Base-by-base conservation (phyloP, 1,284 basidiomycete genomes). In the Apiotrichum sp. region DNA sequence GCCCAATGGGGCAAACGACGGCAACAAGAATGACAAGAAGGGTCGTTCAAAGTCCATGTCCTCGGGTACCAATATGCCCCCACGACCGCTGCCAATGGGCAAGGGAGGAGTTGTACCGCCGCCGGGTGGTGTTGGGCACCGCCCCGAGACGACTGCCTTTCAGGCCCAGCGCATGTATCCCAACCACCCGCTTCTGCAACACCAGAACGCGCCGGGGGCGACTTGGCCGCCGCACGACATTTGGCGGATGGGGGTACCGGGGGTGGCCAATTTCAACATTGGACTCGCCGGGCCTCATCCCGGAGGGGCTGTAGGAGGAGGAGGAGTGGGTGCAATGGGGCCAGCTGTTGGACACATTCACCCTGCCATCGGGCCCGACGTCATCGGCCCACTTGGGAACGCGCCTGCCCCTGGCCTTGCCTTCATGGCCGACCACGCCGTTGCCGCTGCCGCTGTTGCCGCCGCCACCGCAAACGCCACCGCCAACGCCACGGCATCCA, bases 1-100 rank as follows among this genome's bases (percentile, higher is more conserved):
- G 55, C 57, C 58, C 65, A 81, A 52, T 71, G 86, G 67, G 83
- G 86, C 69, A 83, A 83, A 42, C 76, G 59, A 52, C 49, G 52
- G 54, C 29, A 57, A 65, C 45, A 63, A 63, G 54, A 53, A 58
- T 3, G 57, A 53, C 22, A 73, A 73, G 64, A 72, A 69, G 55
- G 62, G 56, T 6, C 59, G 66, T 32, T 58, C 65, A 45, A 69
- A 71, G 57, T 67, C 70, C 9, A 55, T 69, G 50, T 48, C 58
- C 1, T 51, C 49, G 32, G 40, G 46, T 6, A 32, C 39, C 3
- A 16, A 6, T 11, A 71, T 68, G 54, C 59, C 65, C 33, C 56
- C 65, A 45, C 68, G 69, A 56, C 66, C 69, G 8, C 56, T 68
- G 54, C 53, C 60, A 9, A 52, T 43, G 31, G 39, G 36, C 2